Evolutionary conservation across 177 flowering plant species (phyloP), one percentile per base, ranked within the genome.

Genomic region (Telopea speciosissima): DNA sequence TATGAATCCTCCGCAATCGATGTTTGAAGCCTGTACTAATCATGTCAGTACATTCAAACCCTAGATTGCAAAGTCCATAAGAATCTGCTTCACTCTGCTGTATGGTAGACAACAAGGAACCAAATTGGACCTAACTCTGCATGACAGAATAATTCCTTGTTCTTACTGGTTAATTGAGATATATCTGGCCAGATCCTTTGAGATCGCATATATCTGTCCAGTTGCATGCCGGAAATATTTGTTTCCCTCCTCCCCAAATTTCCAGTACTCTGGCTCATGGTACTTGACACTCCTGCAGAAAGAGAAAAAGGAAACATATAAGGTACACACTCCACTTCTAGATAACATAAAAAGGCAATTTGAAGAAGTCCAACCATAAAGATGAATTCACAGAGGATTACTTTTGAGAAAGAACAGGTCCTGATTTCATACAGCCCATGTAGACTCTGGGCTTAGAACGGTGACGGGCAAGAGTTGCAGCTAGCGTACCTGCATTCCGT

Each of bases 361-460:
- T 44, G 31, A 36, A 73, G 70, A 36, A 42, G 25, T 19, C 5
- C 21, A 24, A 17, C 1, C 23, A 58, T 58, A 33, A 61, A 56
- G 66, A 59, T 24, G 62, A 26, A 42, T 65, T 24, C 28, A 17
- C 24, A 64, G 26, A 63, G 71, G 42, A 54, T 82, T 96, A 96
- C 99, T 87, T 93, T 68, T 83, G 88, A 62, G 95, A 65, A 75
- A 96, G 96, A 79, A 96, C 98, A 52, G 98, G 99, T 76, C 99
- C 99, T 75, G 98, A 93, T 79, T 93, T 96, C 99, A 96, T 96
- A 74, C 99, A 93, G 24, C 99, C 99, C 60, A 96, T 85, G 78
- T 96, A 96, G 24, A 91, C 85, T 77, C 98, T 85, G 22, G 96
- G 96, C 74, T 96, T 96, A 62, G 96, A 80, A 31, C 91, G 89